A percentile compares a stretch with the other conserved stretches of the same genome.
These are phyloP conservation scores for Aegilops speltoides DNA, from an alignment of 176 grass and related monocot genomes.

Conservation along the genomic window DNA sequence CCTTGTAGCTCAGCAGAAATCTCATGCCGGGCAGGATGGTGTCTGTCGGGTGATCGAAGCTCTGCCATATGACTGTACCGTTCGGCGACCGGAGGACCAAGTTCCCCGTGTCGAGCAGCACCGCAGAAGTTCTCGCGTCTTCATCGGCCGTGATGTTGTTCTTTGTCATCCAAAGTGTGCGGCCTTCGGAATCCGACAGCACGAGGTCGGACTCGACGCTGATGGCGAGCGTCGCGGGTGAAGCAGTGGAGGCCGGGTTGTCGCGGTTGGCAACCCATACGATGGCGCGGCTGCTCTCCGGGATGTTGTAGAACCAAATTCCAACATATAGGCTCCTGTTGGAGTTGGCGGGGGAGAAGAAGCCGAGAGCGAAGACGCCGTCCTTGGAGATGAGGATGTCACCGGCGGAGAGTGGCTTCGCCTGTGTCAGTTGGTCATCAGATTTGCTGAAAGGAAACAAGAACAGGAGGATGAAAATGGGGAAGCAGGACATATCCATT, in stretches of 20 bases:
- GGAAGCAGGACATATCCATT: slow-evolving; percentile 1
- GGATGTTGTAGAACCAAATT: slow-evolving; percentile 49
- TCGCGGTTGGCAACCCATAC: not conserved
- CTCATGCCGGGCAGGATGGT: slow-evolving; percentile 37
- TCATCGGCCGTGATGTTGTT: not conserved
- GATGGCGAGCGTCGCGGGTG: not conserved
- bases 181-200: not conserved
- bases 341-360: slow-evolving; percentile 41
- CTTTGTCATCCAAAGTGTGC: not conserved
- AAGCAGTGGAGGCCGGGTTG: not conserved
- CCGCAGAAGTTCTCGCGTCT: not conserved
- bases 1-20: slow-evolving; percentile 1
- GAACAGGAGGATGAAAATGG: slow-evolving; percentile 1
- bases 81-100: slow-evolving; percentile 16
- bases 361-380: slow-evolving; percentile 47
- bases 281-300: not conserved
- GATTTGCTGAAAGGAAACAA: slow-evolving; percentile 14
- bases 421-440: slow-evolving; percentile 19
- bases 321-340: slow-evolving; percentile 7
- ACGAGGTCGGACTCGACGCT: not conserved
- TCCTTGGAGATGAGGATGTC: slow-evolving; percentile 27
- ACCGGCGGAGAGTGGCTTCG: slow-evolving; percentile 7
- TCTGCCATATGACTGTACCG: slow-evolving; percentile 38
- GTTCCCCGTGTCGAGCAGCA: slow-evolving; percentile 31
- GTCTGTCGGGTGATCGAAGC: slow-evolving; percentile 30